These are phyloP conservation scores for Grigorovia yakushimaensis DNA, from an alignment of 805 yeast species.

Conservation along the genomic window DNA sequence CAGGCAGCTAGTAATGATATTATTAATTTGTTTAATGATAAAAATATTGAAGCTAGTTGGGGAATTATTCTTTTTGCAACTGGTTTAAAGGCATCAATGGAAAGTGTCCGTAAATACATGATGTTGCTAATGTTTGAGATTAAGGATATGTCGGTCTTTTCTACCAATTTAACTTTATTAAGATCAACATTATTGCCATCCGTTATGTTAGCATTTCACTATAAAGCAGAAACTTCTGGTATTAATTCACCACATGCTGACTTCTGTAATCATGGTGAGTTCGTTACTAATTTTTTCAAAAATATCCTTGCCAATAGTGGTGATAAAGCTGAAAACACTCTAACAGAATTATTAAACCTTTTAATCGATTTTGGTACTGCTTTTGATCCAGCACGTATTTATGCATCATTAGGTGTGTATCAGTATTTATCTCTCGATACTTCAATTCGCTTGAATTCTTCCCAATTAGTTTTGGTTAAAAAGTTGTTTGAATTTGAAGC, in stretches of 20 bases:
- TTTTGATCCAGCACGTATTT: conserved; percentile 65
- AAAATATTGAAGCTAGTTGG: conserved; percentile 61
- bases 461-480: conserved; percentile 25
- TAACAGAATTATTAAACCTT: conserved; percentile 35
- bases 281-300: conserved; percentile 37
- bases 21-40: conserved; percentile 38
- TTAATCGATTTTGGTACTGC: conserved; percentile 40
- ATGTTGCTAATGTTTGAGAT: conserved; percentile 46
- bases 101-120: conserved; percentile 59
- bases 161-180: conserved; percentile 31
- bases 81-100: conserved; percentile 69
- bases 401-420: conserved; percentile 45
- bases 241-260: neutral
- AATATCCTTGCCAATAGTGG: conserved; percentile 2
- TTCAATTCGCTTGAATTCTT: conserved; percentile 12
- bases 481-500: conserved; percentile 31
- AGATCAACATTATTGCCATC: conserved; percentile 43
- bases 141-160: conserved; percentile 38
- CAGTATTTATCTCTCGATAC: conserved; percentile 35
- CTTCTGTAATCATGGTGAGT: conserved; percentile 52
- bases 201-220: conserved; percentile 55
- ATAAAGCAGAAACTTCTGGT: conserved; percentile 32
- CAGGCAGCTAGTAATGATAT: conserved; percentile 67
- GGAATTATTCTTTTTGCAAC: conserved; percentile 62
- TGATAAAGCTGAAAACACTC: conserved; percentile 1